These are phyloP conservation scores for Myxozyma geophila DNA, from an alignment of 805 yeast genomes.

Conservation along the genomic window DNA sequence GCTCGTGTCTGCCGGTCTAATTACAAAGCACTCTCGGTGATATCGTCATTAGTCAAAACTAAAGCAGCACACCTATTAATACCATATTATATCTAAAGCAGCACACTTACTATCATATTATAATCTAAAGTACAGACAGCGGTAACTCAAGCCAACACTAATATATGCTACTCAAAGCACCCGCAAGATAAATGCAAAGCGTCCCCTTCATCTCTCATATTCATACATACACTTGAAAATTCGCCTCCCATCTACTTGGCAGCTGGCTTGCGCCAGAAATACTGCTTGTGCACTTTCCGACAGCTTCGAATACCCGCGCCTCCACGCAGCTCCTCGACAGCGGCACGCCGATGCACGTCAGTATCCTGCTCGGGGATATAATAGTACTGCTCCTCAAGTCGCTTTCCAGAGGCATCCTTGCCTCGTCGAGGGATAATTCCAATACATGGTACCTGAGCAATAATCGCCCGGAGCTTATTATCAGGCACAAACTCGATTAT, in stretches of 20 bases:
- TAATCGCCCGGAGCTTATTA: constrained; percentile 51
- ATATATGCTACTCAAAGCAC: too few species aligned
- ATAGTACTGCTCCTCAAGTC: constrained; percentile 90
- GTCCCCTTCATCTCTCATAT: background rate
- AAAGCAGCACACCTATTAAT: too few species aligned
- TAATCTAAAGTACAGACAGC: too few species aligned
- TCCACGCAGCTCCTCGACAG: constrained; percentile 81
- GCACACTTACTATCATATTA: too few species aligned
- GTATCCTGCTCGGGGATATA: constrained; percentile 82
- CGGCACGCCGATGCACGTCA: constrained; percentile 66
- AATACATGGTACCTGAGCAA: constrained; percentile 59
- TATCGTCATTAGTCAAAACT: too few species aligned
- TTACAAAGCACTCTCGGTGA: too few species aligned
- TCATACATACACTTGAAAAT: background rate
- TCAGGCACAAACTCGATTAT: constrained; percentile 42
- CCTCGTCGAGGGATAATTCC: constrained; percentile 91
- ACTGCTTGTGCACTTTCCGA: constrained; percentile 91
- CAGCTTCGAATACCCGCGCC: constrained; percentile 78
- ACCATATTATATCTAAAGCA: too few species aligned
- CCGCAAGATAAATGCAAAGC: too few species aligned
- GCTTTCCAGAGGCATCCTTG: constrained; percentile 96
- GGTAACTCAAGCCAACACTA: too few species aligned
- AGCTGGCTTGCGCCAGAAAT: constrained; percentile 68
- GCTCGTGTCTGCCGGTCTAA: too few species aligned
- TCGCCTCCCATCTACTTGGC: constrained; percentile 2